A percentile compares a stretch with the other conserved stretches of the same genome.
These are phyloP conservation scores for Zea mays DNA, from an alignment of 176 grass and related monocot species.

Conservation along the genomic window DNA sequence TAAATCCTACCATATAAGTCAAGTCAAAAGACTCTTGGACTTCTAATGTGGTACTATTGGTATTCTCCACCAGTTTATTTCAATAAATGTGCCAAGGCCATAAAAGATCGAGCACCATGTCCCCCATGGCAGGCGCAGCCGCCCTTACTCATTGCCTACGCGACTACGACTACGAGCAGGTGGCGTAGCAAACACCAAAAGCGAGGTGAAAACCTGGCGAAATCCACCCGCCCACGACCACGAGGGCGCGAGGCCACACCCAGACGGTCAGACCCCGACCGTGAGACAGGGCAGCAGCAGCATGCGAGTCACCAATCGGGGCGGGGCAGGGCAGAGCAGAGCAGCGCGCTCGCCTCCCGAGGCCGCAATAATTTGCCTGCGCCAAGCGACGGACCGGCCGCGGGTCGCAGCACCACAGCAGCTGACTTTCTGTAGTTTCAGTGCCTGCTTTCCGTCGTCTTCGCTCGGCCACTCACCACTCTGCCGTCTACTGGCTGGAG, in stretches of 20 bases:
- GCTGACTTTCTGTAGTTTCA: conserved; percentile 33
- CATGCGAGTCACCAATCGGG: conserved; percentile 50
- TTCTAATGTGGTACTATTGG: no score
- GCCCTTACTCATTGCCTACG: conserved; percentile 10
- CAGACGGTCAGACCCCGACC: conserved; percentile 6
- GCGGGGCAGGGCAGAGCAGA: background rate
- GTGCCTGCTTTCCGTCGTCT: conserved; percentile 8
- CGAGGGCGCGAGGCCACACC: no score
- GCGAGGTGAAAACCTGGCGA: background rate
- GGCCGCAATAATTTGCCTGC: conserved; percentile 52
- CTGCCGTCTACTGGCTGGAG: no score
- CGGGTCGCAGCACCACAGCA: conserved; percentile 3
- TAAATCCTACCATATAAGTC: no score
- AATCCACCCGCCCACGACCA: conserved; percentile 4
- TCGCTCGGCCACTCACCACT: background rate
- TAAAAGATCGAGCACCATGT: no score
- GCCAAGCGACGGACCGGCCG: background rate
- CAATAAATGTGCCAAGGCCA: no score
- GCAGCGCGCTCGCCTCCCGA: conserved; percentile 36
- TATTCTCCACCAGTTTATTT: no score
- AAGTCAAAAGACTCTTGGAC: no score
- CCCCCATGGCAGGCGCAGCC: background rate
- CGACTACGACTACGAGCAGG: conserved; percentile 27
- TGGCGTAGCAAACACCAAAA: conserved; percentile 9
- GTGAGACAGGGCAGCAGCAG: conserved; percentile 35